Percentiles rank a stretch among this genome's conserved stretches.
Evolutionary conservation across 169 alveolate species (phyloP).

Genomic region (Cryptosporidium bovis): DNA sequence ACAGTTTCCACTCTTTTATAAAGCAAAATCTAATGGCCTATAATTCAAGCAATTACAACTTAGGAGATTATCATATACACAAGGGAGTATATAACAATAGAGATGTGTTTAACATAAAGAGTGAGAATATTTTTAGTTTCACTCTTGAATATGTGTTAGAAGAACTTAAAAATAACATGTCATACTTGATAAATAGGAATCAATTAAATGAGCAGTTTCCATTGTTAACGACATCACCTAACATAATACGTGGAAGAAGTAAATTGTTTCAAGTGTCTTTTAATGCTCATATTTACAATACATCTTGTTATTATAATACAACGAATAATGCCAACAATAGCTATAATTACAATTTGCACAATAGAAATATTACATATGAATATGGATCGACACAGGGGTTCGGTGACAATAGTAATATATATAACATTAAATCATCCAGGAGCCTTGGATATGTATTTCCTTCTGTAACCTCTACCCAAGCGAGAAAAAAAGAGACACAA

Average conservation of each 20-base stretch:
- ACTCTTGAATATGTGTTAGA: constrained; percentile 35
- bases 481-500: no score
- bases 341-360: no score
- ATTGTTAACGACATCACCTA: constrained; percentile 41
- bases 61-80: no score
- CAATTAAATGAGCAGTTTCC: constrained; percentile 28
- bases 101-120: not conserved
- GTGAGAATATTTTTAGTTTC: constrained; percentile 4
- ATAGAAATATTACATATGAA: not conserved
- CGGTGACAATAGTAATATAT: not conserved
- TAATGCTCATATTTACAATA: not conserved
- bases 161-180: constrained; percentile 13
- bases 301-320: no score
- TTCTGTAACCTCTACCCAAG: not conserved
- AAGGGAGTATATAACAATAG: not conserved
- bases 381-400: not conserved
- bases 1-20: constrained; percentile 35
- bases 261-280: not conserved
- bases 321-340: no score
- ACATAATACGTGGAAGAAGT: not conserved
- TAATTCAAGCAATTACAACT: not conserved
- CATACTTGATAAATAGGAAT: not conserved
- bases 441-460: not conserved
- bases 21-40: not conserved
- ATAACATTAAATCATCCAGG: not conserved